Percentiles rank a stretch among this genome's conserved stretches.
Evolutionary conservation across 257 asterid species (phyloP).

Genomic region (Buddleja alternifolia): DNA sequence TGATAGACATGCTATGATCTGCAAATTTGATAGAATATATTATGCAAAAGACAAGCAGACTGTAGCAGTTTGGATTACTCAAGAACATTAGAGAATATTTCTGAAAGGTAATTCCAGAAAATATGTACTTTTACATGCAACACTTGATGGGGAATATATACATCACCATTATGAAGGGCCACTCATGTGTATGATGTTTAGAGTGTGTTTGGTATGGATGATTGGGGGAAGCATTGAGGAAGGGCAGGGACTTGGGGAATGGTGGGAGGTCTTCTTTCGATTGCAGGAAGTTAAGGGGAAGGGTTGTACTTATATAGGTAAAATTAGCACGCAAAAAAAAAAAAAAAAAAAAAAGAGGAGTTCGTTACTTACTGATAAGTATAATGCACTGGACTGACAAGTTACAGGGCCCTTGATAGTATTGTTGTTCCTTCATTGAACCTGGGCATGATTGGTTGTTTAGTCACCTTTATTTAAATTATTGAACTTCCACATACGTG

Average conservation of each 20-base stretch:
- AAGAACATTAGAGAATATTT: not conserved
- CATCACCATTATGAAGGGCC: not conserved
- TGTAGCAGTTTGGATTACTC: not conserved
- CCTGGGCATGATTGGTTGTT: not conserved
- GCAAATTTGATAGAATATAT: too few species aligned
- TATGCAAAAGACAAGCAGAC: not conserved
- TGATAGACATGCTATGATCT: not conserved
- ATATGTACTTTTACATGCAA: not conserved
- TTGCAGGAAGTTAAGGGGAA: not conserved
- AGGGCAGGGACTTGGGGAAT: not conserved
- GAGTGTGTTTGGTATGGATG: not conserved
- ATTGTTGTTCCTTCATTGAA: not conserved
- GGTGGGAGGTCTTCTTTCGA: not conserved
- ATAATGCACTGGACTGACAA: not conserved
- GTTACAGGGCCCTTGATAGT: not conserved
- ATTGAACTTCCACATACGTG: not conserved
- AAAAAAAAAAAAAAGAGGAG: too few species aligned
- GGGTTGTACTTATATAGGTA: not conserved
- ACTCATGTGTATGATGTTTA: not conserved
- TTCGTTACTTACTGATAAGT: too few species aligned
- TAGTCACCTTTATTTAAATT: not conserved
- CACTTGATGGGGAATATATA: not conserved
- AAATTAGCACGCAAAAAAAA: not conserved
- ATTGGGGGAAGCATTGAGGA: not conserved
- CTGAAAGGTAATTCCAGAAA: not conserved